Conservation (phyloP, 1,284 basidiomycete species). For the Takashimella koratensis region DNA sequence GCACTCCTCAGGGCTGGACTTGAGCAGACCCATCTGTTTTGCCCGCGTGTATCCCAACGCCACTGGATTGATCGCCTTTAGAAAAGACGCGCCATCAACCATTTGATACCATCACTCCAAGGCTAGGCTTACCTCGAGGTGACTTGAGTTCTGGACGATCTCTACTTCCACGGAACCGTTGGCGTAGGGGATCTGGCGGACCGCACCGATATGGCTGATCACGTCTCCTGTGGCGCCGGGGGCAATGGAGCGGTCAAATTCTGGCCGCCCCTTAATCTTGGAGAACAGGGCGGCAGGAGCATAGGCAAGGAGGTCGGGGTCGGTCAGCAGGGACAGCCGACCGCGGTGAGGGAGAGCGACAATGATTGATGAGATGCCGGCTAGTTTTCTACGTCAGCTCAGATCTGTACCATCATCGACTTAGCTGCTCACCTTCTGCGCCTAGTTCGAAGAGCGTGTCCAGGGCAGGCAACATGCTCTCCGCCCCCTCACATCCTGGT, state of each 20-base stretch:
- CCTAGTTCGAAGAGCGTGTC: slow-evolving; percentile 69
- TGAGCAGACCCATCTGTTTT: slow-evolving; percentile 80
- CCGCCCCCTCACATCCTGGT: slow-evolving; percentile 64
- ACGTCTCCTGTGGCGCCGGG: slow-evolving; percentile 75
- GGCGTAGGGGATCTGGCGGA: slow-evolving; percentile 41
- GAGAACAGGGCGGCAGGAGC: slow-evolving; percentile 68
- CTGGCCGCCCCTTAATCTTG: slow-evolving; percentile 75
- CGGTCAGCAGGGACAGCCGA: slow-evolving; percentile 74
- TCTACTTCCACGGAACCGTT: slow-evolving; percentile 61
- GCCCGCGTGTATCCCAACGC: slow-evolving; percentile 85
- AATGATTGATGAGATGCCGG: slow-evolving; percentile 66
- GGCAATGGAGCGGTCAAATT: slow-evolving; percentile 59
- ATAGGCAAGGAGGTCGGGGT: slow-evolving; percentile 63
- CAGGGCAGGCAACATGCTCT: slow-evolving; percentile 82
- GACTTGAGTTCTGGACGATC: slow-evolving; percentile 80
- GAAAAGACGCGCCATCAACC: no score
- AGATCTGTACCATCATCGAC: no score
- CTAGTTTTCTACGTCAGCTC: slow-evolving; percentile 50
- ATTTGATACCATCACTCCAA: not conserved
- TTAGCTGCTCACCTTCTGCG: slow-evolving; percentile 54
- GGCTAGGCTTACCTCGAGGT: slow-evolving; percentile 58
- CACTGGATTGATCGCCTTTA: slow-evolving; percentile 76
- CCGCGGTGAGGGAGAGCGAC: slow-evolving; percentile 65
- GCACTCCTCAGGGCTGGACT: slow-evolving; percentile 60
- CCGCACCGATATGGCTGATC: slow-evolving; percentile 70